A percentile compares a stretch with the other conserved stretches of the same genome.
Evolutionary conservation across 208 protist species (phyloP).

Genomic region (Leishmania turanica): DNA sequence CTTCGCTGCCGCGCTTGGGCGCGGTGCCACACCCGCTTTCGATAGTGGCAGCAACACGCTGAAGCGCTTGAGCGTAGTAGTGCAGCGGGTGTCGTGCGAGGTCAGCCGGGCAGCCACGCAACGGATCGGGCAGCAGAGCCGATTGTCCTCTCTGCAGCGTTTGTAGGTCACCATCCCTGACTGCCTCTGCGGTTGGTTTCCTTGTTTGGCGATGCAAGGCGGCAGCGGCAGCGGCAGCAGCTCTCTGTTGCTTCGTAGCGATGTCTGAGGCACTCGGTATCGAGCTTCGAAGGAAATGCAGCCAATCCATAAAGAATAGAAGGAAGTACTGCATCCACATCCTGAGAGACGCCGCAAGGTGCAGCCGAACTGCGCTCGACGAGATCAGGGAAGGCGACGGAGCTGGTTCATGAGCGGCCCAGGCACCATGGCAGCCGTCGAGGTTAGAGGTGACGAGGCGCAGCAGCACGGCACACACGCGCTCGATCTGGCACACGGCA

Average conservation of each 20-base stretch:
- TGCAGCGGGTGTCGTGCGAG: constrained; percentile 3
- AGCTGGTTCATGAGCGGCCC: not conserved
- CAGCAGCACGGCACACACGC: constrained; percentile 8
- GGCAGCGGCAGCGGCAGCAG: not conserved
- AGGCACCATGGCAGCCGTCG: not conserved
- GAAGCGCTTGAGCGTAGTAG: constrained; percentile 9
- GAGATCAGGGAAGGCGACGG: not conserved
- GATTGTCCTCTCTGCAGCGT: not conserved
- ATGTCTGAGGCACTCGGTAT: not conserved
- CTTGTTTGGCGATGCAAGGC: not conserved
- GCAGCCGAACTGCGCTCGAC: not conserved
- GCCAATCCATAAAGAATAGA: constrained; percentile 17
- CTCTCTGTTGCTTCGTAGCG: not conserved
- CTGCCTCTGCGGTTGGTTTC: not conserved
- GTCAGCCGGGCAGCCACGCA: not conserved
- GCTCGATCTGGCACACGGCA: not conserved
- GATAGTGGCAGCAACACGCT: not conserved
- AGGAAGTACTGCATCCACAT: constrained; percentile 19
- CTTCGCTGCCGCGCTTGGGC: not conserved
- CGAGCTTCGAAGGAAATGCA: constrained; percentile 1
- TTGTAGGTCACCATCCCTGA: not conserved
- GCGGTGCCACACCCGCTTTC: not conserved
- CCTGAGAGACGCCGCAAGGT: not conserved
- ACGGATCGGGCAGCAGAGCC: not conserved
- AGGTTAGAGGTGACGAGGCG: constrained; percentile 3